phyloP scores from a whole-genome alignment of 495 filamentous ascomycete genomes.

The Cenococcum geophilum region DNA sequence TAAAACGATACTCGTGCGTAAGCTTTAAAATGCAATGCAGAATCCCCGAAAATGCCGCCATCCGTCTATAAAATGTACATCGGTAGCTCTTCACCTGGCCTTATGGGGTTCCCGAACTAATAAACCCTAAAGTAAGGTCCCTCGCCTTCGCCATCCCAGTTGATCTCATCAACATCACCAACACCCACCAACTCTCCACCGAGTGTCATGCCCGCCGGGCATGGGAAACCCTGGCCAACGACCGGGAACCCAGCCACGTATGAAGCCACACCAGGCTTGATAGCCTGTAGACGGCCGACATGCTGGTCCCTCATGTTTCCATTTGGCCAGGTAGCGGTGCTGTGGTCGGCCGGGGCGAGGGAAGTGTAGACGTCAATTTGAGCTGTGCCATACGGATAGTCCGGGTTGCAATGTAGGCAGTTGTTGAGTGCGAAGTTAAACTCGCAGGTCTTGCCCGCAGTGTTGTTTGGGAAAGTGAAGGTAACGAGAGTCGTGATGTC shows the following conservation, averaged over 20 bases:
- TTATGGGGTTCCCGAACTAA: not conserved
- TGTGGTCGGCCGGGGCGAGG: not conserved
- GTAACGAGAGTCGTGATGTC: slow-evolving; percentile 10
- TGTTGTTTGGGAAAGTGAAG: slow-evolving; percentile 3
- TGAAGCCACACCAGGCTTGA: not conserved
- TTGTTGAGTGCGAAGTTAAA: slow-evolving; percentile 7
- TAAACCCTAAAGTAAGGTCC: slow-evolving; percentile 7
- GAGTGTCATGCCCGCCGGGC: not conserved
- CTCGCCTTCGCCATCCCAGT: slow-evolving; percentile 8
- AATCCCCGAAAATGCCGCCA: not conserved
- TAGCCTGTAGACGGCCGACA: not conserved
- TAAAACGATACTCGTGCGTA: no score
- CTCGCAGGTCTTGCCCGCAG: slow-evolving; percentile 9
- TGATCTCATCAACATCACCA: slow-evolving; percentile 3
- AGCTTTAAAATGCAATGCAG: not conserved
- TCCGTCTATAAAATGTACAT: not conserved
- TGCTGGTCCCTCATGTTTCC: slow-evolving; percentile 7
- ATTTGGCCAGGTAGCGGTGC: slow-evolving; percentile 1
- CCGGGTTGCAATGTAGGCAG: slow-evolving; percentile 3
- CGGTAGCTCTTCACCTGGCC: not conserved
- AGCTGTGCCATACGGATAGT: not conserved
- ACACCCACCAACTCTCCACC: slow-evolving; percentile 11
- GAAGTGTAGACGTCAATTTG: slow-evolving; percentile 8
- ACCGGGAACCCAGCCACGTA: not conserved
- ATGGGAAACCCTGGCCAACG: slow-evolving; percentile 1